phyloP scores from a whole-genome alignment of 345 rosid species.

The Raphanus sativus region DNA sequence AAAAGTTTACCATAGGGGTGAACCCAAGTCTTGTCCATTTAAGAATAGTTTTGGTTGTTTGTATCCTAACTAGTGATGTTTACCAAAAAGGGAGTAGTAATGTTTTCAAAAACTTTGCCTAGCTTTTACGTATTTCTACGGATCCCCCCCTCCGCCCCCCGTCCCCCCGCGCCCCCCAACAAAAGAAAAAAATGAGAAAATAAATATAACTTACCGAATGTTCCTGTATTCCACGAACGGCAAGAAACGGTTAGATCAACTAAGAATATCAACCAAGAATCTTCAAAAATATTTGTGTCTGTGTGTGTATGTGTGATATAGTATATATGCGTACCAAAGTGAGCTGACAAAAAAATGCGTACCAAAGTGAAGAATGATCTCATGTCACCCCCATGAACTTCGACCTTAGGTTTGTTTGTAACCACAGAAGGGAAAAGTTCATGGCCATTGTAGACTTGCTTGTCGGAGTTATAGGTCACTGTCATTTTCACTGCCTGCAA shows the following conservation, averaged over 20 bases:
- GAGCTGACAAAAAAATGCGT: conserved; percentile 1
- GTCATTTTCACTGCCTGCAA: conserved; percentile 61
- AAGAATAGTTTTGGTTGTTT: not conserved
- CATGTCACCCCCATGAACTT: conserved; percentile 83
- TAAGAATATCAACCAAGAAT: not conserved
- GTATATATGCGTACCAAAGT: too few species aligned
- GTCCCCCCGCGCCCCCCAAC: not conserved
- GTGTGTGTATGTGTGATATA: not conserved
- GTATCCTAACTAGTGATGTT: not conserved
- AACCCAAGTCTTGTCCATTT: not conserved
- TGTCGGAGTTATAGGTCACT: conserved; percentile 64
- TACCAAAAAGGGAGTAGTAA: not conserved
- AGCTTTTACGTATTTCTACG: not conserved
- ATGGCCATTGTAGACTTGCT: conserved; percentile 86
- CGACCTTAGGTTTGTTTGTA: conserved; percentile 75
- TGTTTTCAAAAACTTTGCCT: not conserved
- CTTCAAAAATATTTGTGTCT: not conserved
- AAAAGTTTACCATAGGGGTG: too few species aligned
- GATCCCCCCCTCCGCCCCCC: not conserved
- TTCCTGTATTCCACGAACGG: not conserved
- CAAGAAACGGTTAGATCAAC: not conserved
- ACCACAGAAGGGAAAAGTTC: conserved; percentile 80
- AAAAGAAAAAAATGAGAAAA: not conserved
- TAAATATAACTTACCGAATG: too few species aligned
- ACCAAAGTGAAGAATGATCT: conserved; percentile 98